phyloP scores from a whole-genome alignment of 1,139 yeast species.

The Meyerozyma carpophila region DNA sequence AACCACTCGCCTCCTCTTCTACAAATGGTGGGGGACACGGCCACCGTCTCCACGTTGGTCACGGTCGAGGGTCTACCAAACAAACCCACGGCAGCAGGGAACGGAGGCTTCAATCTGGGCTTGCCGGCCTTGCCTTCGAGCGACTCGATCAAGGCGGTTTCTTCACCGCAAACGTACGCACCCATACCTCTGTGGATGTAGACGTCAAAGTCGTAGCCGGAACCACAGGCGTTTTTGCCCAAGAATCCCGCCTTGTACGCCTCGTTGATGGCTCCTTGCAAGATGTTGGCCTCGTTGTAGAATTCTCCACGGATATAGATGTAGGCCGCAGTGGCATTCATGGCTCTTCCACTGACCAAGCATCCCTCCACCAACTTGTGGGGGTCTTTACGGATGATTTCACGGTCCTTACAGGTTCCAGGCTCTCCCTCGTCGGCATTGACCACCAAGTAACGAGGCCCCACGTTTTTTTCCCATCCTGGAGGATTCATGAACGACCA shows the following conservation, averaged over 20 bases:
- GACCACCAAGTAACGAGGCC: slow-evolving; percentile 81
- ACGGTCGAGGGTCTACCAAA: slow-evolving; percentile 90
- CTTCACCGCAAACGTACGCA: slow-evolving; percentile 88
- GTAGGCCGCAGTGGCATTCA: slow-evolving; percentile 91
- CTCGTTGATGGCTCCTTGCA: slow-evolving; percentile 79
- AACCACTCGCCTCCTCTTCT: slow-evolving; percentile 91
- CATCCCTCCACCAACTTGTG: slow-evolving; percentile 88
- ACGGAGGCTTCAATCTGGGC: slow-evolving; percentile 89
- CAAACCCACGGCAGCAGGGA: slow-evolving; percentile 89
- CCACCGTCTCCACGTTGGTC: slow-evolving; percentile 83
- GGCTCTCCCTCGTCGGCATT: slow-evolving; percentile 95
- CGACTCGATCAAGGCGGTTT: slow-evolving; percentile 81
- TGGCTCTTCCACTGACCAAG: slow-evolving; percentile 79
- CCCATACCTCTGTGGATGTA: slow-evolving; percentile 89
- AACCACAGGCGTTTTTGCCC: slow-evolving; percentile 82
- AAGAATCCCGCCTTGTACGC: slow-evolving; percentile 75
- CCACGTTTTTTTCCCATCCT: slow-evolving; percentile 83
- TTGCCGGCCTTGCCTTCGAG: slow-evolving; percentile 90
- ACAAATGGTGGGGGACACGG: slow-evolving; percentile 82
- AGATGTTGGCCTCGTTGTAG: slow-evolving; percentile 65
- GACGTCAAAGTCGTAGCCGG: slow-evolving; percentile 78
- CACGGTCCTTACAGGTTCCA: slow-evolving; percentile 89
- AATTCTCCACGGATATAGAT: slow-evolving; percentile 88
- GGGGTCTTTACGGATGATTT: slow-evolving; percentile 84
- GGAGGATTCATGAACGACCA: slow-evolving; percentile 96